Evolutionary conservation across 345 rosid genomes (phyloP).

Genomic region (Rhizophora apiculata): DNA sequence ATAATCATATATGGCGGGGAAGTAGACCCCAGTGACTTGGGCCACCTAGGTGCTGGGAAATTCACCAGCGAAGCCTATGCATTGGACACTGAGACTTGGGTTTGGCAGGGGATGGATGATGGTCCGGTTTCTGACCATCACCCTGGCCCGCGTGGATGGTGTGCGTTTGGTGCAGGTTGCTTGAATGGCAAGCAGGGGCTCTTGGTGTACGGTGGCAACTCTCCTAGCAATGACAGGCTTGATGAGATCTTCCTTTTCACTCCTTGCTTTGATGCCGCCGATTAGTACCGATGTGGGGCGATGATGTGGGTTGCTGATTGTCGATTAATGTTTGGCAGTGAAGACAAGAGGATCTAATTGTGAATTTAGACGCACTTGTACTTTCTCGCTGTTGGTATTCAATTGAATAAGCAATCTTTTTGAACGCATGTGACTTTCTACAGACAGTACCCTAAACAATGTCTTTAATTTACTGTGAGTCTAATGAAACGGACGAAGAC

Average conservation of each 20-base stretch:
- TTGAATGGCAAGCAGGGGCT: slow-evolving; percentile 52
- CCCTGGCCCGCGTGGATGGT: slow-evolving; percentile 90
- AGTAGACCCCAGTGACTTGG: slow-evolving; percentile 80
- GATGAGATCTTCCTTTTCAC: slow-evolving; percentile 75
- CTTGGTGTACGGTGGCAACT: slow-evolving; percentile 78
- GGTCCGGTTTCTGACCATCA: slow-evolving; percentile 38
- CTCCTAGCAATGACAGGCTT: slow-evolving; percentile 84
- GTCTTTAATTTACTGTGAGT: too few relatives aligned
- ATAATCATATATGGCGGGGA: slow-evolving; percentile 69
- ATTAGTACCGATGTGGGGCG: background rate
- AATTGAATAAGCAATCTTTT: background rate
- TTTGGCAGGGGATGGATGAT: slow-evolving; percentile 64
- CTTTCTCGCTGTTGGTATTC: background rate
- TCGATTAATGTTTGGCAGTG: background rate
- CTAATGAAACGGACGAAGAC: too few relatives aligned
- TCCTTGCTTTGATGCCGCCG: slow-evolving; percentile 32
- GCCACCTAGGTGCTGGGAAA: slow-evolving; percentile 87
- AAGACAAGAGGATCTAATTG: too few relatives aligned
- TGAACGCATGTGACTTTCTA: too few relatives aligned
- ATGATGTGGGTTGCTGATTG: too few relatives aligned
- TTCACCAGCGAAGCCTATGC: slow-evolving; percentile 56
- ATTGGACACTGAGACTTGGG: slow-evolving; percentile 54
- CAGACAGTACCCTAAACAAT: too few relatives aligned
- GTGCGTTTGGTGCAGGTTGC: slow-evolving; percentile 56
- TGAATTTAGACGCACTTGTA: background rate